A percentile compares a stretch with the other conserved stretches of the same genome.
These are phyloP conservation scores for Aspergillus vadensis DNA, from an alignment of 2,329 filamentous ascomycete species.

Conservation along the genomic window DNA sequence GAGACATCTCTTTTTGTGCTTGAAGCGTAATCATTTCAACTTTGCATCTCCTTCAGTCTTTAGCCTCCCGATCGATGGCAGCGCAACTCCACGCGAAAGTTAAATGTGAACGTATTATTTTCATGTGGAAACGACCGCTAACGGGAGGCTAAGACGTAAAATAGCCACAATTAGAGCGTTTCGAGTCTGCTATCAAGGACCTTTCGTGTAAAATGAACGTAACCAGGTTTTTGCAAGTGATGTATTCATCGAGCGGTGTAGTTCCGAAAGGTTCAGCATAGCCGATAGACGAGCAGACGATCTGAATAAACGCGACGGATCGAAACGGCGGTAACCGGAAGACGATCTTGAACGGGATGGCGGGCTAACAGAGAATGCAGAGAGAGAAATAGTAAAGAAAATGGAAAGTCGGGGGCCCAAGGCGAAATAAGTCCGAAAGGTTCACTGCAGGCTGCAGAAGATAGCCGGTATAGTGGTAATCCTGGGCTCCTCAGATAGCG, in stretches of 20 bases:
- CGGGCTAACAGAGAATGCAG: constrained; percentile 41
- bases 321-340: constrained; percentile 38
- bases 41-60: constrained; percentile 38
- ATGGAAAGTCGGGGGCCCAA: constrained; percentile 30
- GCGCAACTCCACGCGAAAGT: constrained; percentile 6
- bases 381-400: constrained; percentile 31
- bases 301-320: constrained; percentile 29
- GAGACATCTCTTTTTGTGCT: constrained; percentile 21
- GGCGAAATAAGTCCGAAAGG: constrained; percentile 37
- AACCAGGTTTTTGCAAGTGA: neutral
- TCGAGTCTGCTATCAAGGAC: constrained; percentile 30
- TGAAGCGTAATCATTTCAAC: constrained; percentile 30
- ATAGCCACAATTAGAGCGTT: constrained; percentile 40
- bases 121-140: constrained; percentile 19
- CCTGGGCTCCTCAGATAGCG: constrained; percentile 34
- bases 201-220: constrained; percentile 16
- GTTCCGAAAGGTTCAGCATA: constrained; percentile 11
- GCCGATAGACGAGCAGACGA: constrained; percentile 21
- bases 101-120: constrained; percentile 14
- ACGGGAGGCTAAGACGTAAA: constrained; percentile 33
- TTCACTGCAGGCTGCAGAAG: constrained; percentile 33
- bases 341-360: constrained; percentile 38
- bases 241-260: neutral
- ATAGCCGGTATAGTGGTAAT: constrained; percentile 30
- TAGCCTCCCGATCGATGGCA: constrained; percentile 25